These are phyloP conservation scores for Trichoderma citrinoviride DNA, from an alignment of 2,329 filamentous ascomycete genomes.

Conservation along the genomic window DNA sequence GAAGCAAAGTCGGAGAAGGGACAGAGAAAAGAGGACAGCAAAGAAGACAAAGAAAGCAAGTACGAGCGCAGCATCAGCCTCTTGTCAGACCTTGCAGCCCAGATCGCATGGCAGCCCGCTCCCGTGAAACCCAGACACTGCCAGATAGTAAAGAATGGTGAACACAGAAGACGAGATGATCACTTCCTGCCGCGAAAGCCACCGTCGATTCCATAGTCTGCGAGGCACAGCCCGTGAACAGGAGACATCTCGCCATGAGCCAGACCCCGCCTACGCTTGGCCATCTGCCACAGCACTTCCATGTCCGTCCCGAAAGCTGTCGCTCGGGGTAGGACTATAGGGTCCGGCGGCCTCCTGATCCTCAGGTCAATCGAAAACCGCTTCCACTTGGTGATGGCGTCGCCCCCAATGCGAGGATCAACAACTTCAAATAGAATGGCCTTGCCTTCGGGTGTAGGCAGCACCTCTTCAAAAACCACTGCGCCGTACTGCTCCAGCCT, in stretches of 20 bases:
- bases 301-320: background rate
- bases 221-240: constrained; percentile 5
- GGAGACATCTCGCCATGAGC: constrained; percentile 11
- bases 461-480: background rate
- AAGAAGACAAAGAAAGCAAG: too few relatives aligned
- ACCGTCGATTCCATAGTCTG: constrained; percentile 14
- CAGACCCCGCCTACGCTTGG: background rate
- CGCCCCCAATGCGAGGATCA: constrained; percentile 4
- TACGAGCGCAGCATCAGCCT: background rate
- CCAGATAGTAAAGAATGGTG: background rate
- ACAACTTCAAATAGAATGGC: constrained; percentile 14
- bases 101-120: background rate
- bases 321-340: background rate
- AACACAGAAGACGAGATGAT: background rate
- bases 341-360: background rate
- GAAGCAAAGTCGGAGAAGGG: background rate
- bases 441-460: background rate
- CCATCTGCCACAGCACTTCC: background rate
- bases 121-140: background rate
- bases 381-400: constrained; percentile 5
- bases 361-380: background rate
- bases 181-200: constrained; percentile 2
- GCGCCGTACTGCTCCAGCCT: background rate
- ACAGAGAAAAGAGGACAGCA: too few relatives aligned
- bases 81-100: background rate